Evolutionary conservation across 129 eudicot species (phyloP).

Genomic region (Heracleum sosnowskyi): DNA sequence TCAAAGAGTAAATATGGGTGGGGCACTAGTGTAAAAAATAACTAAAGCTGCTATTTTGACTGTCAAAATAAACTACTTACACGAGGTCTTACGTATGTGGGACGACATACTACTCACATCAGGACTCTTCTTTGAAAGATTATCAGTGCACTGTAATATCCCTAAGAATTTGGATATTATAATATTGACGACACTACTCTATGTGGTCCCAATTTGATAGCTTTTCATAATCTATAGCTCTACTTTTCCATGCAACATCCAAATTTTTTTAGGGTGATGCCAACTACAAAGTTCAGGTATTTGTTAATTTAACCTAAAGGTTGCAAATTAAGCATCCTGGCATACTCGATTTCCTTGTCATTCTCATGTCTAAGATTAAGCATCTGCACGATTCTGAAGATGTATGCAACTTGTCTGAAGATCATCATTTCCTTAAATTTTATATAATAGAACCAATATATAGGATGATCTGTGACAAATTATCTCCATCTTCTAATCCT

Average conservation of each 20-base stretch:
- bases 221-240: neutral
- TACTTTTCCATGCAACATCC: neutral
- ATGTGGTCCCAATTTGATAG: neutral
- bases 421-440: no score
- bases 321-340: neutral
- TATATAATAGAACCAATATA: no score
- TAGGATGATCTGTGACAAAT: no score
- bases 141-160: neutral
- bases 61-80: neutral
- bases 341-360: neutral
- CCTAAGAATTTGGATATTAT: neutral
- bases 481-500: no score
- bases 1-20: neutral
- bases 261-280: neutral
- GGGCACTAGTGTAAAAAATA: neutral
- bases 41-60: neutral
- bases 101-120: neutral
- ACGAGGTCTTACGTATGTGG: no score
- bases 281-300: neutral
- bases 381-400: no score
- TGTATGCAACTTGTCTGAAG: no score
- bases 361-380: neutral
- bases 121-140: neutral
- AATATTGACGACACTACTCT: neutral
- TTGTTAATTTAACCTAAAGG: neutral